phyloP scores from a whole-genome alignment of 768 basidiomycete genomes.

The Russula sp. region DNA sequence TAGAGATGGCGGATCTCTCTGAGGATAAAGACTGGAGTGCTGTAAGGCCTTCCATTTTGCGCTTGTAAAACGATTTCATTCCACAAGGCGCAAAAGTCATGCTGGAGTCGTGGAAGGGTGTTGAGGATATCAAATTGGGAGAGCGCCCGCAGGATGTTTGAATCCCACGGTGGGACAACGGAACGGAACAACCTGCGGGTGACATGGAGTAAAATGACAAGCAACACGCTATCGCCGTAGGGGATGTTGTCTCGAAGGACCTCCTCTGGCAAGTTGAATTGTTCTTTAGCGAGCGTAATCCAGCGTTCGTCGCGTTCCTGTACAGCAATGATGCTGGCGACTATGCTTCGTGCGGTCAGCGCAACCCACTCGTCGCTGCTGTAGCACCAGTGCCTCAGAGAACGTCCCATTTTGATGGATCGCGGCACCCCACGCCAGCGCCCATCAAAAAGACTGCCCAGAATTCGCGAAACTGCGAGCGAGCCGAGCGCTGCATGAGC shows the following conservation, averaged over 20 bases:
- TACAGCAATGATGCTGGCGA: background rate
- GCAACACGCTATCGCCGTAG: background rate
- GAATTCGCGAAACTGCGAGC: background rate
- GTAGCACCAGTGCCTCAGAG: background rate
- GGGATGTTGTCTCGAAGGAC: background rate
- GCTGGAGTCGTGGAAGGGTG: background rate
- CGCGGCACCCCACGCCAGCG: background rate
- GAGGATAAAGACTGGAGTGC: background rate
- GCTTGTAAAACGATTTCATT: background rate
- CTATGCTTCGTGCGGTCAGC: background rate
- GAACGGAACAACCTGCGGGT: background rate
- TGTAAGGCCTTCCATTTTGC: background rate
- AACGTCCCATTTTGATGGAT: background rate
- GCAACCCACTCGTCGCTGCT: background rate
- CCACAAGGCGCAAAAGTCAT: constrained; percentile 4
- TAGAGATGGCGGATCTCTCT: background rate
- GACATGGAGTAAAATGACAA: background rate
- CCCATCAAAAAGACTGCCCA: background rate
- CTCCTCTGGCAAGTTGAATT: background rate
- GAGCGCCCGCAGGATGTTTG: background rate
- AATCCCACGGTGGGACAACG: background rate
- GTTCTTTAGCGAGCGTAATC: background rate
- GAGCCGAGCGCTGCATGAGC: background rate
- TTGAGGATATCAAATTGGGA: background rate
- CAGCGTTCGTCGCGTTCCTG: background rate